These are phyloP conservation scores for Ceratocystis destructans DNA, from an alignment of 2,329 filamentous ascomycete species.

Conservation along the genomic window DNA sequence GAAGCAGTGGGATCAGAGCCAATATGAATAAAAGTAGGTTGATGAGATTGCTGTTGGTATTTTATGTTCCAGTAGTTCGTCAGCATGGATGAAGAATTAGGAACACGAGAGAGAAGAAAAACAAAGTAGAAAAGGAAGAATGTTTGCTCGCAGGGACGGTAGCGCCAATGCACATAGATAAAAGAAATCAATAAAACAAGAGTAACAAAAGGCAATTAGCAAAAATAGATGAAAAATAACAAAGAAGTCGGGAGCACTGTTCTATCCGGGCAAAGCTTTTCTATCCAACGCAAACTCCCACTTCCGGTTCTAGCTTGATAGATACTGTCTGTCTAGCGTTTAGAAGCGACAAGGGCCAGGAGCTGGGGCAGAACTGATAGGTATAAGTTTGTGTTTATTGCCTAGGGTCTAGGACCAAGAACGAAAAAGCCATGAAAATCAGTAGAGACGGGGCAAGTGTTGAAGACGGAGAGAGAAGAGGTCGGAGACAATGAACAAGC, in stretches of 20 bases:
- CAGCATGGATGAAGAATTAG: not conserved
- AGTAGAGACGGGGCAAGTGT: not conserved
- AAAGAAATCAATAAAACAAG: not conserved
- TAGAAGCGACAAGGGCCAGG: not conserved
- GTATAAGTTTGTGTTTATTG: too few species aligned
- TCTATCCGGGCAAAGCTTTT: not conserved
- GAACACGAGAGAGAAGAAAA: not conserved
- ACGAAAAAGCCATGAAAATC: not conserved
- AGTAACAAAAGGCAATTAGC: not conserved
- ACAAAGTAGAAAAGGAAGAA: not conserved
- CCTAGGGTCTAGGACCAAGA: not conserved
- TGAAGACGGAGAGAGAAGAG: not conserved
- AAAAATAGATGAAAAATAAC: not conserved
- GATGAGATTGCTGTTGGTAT: not conserved
- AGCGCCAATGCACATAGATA: not conserved
- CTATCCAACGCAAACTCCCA: not conserved
- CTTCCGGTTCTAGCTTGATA: slow-evolving; percentile 7
- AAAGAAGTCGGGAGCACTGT: not conserved
- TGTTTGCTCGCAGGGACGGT: too few species aligned
- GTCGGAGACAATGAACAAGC: not conserved
- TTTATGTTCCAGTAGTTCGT: not conserved
- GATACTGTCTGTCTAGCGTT: not conserved
- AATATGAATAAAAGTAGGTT: not conserved
- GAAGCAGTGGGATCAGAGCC: not conserved
- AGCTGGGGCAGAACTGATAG: not conserved